Conservation (phyloP, 345 rosid species). For the Noccaea bulbosa region DNA sequence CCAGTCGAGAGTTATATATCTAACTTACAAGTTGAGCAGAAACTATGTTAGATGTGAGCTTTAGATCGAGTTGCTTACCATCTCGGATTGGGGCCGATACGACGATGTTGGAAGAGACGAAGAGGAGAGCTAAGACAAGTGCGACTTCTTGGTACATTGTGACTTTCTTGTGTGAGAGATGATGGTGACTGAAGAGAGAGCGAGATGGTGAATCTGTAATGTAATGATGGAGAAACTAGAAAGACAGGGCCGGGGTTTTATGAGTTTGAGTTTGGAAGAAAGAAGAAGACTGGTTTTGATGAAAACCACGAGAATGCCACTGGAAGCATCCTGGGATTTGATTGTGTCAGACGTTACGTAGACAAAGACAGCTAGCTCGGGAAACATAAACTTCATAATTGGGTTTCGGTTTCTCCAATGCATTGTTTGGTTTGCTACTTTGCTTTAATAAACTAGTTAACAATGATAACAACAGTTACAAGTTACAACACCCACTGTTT, state of each 20-base stretch:
- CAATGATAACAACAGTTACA: background rate
- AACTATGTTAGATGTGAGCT: background rate
- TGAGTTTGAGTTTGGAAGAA: slow-evolving; percentile 36
- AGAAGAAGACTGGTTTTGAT: slow-evolving; percentile 42
- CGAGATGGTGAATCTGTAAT: background rate
- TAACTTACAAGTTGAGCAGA: background rate
- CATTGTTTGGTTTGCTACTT: background rate
- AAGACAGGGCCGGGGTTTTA: slow-evolving; percentile 31
- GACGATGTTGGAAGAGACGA: slow-evolving; percentile 42
- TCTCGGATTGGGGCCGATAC: slow-evolving; percentile 45
- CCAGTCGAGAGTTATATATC: background rate
- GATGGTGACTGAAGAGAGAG: background rate
- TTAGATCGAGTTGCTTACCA: slow-evolving; percentile 46
- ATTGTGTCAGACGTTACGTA: slow-evolving; percentile 19
- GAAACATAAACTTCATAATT: slow-evolving; percentile 40
- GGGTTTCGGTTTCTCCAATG: slow-evolving; percentile 11
- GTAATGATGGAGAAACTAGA: background rate
- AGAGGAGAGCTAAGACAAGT: slow-evolving; percentile 48
- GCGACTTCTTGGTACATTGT: slow-evolving; percentile 53
- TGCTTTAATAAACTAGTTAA: background rate
- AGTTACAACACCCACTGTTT: background rate
- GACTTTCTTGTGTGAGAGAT: background rate
- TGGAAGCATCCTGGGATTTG: slow-evolving; percentile 39
- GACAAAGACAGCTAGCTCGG: slow-evolving; percentile 27
- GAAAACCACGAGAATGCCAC: slow-evolving; percentile 50